Percentiles rank a stretch among this genome's conserved stretches.
Evolutionary conservation across 208 protist genomes (phyloP).

Genomic region (Leishmania arabica): DNA sequence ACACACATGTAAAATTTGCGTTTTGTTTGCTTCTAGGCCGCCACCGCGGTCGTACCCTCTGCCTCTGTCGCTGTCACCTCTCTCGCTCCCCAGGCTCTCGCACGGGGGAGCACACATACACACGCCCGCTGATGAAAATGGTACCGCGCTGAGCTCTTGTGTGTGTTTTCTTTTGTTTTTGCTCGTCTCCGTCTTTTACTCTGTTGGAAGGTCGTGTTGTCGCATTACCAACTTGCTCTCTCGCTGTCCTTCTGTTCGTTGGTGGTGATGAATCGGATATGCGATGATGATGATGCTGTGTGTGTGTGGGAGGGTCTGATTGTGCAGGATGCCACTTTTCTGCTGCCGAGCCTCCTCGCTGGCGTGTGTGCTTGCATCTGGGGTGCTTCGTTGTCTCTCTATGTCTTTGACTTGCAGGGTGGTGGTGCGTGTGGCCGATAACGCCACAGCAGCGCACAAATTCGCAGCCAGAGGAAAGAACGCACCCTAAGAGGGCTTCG

Average conservation of each 20-base stretch:
- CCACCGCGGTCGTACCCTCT: not conserved
- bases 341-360: not conserved
- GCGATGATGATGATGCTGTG: not conserved
- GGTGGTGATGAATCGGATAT: not conserved
- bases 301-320: not conserved
- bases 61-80: not conserved
- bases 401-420: not conserved
- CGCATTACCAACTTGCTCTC: not conserved
- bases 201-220: not conserved
- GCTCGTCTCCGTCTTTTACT: not conserved
- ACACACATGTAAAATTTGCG: not conserved
- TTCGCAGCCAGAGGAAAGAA: not conserved
- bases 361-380: not conserved
- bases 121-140: not conserved
- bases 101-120: not conserved
- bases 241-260: not conserved
- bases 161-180: too few species aligned
- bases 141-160: not conserved
- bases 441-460: not conserved
- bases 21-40: not conserved
- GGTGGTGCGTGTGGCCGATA: not conserved
- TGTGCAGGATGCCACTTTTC: not conserved
- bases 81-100: not conserved
- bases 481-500: not conserved
- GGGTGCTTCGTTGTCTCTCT: not conserved